Evolutionary conservation across 331 rosid genomes (phyloP).

Genomic region (Malus hybrid): DNA sequence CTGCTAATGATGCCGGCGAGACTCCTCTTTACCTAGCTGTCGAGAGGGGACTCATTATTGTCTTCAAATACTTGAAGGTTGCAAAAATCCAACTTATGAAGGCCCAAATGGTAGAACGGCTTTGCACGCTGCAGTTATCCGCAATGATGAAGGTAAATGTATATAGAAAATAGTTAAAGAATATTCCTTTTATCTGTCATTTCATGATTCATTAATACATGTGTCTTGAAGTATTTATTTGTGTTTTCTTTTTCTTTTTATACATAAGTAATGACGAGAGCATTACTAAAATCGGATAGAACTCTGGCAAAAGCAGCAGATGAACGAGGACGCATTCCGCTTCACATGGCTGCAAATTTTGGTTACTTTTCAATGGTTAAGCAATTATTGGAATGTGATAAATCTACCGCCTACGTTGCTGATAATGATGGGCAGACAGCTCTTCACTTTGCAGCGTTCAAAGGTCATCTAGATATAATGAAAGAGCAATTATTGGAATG

Average conservation of each 20-base stretch:
- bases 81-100: not conserved
- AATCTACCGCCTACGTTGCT: no score
- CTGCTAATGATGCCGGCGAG: not conserved
- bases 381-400: no score
- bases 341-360: not conserved
- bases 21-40: not conserved
- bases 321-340: not conserved
- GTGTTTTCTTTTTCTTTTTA: no score
- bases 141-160: not conserved
- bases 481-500: no score
- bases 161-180: no score
- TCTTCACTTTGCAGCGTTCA: slow-evolving; percentile 3
- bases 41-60: not conserved
- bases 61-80: not conserved
- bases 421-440: not conserved
- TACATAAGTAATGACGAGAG: not conserved
- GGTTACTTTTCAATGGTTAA: no score
- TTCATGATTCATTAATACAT: no score
- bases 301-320: not conserved
- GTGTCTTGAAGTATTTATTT: no score
- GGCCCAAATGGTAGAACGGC: slow-evolving; percentile 2
- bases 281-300: no score
- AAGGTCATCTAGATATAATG: not conserved
- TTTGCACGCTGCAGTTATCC: not conserved
- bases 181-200: no score